Conservation (phyloP, 768 basidiomycete species). For the Trametes villosa region DNA sequence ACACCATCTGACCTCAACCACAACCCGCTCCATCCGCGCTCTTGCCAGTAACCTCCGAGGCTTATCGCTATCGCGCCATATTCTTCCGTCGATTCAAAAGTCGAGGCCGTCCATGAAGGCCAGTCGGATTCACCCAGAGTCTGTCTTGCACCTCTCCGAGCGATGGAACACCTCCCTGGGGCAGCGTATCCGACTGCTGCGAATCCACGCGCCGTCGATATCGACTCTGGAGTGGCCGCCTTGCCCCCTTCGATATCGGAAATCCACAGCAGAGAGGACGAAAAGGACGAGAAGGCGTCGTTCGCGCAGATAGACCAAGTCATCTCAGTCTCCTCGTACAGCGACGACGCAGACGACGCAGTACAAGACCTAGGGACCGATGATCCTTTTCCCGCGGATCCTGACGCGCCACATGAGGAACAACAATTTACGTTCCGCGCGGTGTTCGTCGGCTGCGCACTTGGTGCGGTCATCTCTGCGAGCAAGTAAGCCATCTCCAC, state of each 20-base stretch:
- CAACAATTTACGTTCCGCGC: constrained; percentile 28
- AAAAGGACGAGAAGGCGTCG: constrained; percentile 16
- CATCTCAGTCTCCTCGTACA: constrained; percentile 4
- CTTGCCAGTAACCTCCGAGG: not conserved
- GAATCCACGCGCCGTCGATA: not conserved
- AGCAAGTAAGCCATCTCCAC: constrained; percentile 19
- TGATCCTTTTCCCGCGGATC: constrained; percentile 26
- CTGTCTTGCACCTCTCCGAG: too few species aligned
- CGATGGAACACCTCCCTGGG: not conserved
- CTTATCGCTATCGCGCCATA: not conserved
- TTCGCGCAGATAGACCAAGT: constrained; percentile 4
- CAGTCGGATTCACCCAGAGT: too few species aligned
- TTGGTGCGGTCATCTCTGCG: constrained; percentile 28
- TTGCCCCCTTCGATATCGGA: not conserved
- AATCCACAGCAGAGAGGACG: not conserved
- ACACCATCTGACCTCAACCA: not conserved
- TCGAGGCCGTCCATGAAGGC: not conserved
- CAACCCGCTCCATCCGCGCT: not conserved
- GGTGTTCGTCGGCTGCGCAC: constrained; percentile 23
- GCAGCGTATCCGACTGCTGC: not conserved
- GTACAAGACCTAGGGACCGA: constrained; percentile 20
- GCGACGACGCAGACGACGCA: constrained; percentile 10
- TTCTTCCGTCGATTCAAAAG: not conserved
- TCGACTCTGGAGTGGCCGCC: not conserved
- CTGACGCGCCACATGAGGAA: constrained; percentile 22